Evolutionary conservation across 2,329 filamentous ascomycete genomes (phyloP).

Genomic region (Plenodomus tracheiphilus): DNA sequence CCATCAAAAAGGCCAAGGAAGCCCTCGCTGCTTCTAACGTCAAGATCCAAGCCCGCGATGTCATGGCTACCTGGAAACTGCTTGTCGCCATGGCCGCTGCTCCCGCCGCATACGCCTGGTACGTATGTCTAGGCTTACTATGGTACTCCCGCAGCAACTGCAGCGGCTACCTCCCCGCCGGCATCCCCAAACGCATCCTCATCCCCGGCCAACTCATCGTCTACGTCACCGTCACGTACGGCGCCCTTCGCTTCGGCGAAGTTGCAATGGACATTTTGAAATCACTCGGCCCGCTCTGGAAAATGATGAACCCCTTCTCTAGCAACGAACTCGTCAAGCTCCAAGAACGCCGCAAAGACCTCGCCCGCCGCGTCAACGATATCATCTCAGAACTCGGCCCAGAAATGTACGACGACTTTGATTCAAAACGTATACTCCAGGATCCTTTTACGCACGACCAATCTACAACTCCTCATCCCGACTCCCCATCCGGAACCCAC

Average conservation of each 20-base stretch:
- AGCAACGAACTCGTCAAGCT: slow-evolving; percentile 83
- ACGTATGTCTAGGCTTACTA: slow-evolving; percentile 35
- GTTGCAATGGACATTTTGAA: slow-evolving; percentile 99
- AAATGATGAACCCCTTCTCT: slow-evolving; percentile 82
- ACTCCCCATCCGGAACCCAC: neutral
- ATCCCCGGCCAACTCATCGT: slow-evolving; percentile 75
- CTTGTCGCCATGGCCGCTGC: slow-evolving; percentile 46
- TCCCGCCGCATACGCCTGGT: slow-evolving; percentile 38
- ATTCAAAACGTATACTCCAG: slow-evolving; percentile 45
- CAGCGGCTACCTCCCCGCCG: slow-evolving; percentile 78
- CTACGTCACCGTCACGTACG: slow-evolving; percentile 88
- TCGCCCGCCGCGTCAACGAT: slow-evolving; percentile 82
- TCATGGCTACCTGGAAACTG: slow-evolving; percentile 48
- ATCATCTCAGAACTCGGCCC: slow-evolving; percentile 94
- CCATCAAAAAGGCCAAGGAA: slow-evolving; percentile 43
- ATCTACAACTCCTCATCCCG: slow-evolving; percentile 26
- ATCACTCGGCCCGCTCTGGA: slow-evolving; percentile 82
- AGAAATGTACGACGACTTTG: slow-evolving; percentile 91
- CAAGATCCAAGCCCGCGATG: slow-evolving; percentile 45
- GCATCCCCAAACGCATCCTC: slow-evolving; percentile 67
- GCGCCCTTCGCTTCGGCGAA: slow-evolving; percentile 90
- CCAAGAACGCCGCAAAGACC: slow-evolving; percentile 69
- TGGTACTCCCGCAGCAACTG: slow-evolving; percentile 64
- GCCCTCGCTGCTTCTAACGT: slow-evolving; percentile 47
- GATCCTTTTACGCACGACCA: slow-evolving; percentile 36